These are phyloP conservation scores for Xylariaceae sp. DNA, from an alignment of 2,329 filamentous ascomycete genomes.

Conservation along the genomic window DNA sequence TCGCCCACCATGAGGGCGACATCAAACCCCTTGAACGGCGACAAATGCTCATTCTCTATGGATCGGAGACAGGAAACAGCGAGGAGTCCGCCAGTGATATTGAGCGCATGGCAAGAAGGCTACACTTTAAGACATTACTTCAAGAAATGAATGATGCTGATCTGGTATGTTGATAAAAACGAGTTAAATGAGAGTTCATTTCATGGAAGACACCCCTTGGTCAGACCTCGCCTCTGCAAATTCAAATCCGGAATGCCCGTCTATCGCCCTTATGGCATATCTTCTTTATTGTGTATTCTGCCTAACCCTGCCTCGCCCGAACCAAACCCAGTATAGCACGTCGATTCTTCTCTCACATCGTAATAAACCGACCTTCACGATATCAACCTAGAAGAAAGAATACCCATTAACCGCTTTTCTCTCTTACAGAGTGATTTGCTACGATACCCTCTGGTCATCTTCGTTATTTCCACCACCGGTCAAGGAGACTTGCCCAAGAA, in stretches of 20 bases:
- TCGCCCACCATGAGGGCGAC: conserved; percentile 20
- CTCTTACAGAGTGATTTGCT: conserved; percentile 44
- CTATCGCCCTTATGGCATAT: neutral
- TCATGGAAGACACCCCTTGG: neutral
- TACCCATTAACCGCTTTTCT: neutral
- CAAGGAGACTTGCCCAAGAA: conserved; percentile 91
- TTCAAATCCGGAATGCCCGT: neutral
- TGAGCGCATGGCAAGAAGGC: conserved; percentile 64
- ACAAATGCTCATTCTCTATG: conserved; percentile 71
- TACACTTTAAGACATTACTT: conserved; percentile 72
- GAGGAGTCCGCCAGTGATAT: conserved; percentile 88
- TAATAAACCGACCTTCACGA: neutral
- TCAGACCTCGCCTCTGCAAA: neutral
- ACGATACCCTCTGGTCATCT: conserved; percentile 57
- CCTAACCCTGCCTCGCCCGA: neutral
- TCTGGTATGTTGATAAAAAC: conserved; percentile 53
- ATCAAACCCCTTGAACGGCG: conserved; percentile 31
- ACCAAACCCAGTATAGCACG: neutral
- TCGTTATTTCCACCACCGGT: conserved; percentile 86
- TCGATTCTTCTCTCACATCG: neutral
- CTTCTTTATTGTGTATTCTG: neutral
- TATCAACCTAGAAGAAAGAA: neutral
- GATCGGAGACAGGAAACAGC: conserved; percentile 90
- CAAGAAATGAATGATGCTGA: conserved; percentile 71
- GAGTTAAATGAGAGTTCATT: neutral